phyloP scores from a whole-genome alignment of 2,329 filamentous ascomycete genomes.

The Ophiostoma piceae region DNA sequence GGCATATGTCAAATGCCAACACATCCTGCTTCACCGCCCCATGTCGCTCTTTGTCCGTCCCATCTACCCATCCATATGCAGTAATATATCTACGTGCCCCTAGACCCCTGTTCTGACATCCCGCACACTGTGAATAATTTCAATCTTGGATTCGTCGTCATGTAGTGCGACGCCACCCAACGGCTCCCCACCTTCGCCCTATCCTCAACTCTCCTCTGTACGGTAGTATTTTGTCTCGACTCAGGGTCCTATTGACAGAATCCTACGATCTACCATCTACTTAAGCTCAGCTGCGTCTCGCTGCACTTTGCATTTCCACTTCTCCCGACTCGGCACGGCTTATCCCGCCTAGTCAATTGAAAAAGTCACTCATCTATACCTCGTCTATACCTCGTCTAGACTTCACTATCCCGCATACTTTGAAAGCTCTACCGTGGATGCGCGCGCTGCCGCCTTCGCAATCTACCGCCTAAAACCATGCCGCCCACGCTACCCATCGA shows the following conservation, averaged over 20 bases:
- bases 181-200: not conserved
- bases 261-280: not conserved
- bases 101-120: not conserved
- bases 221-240: not conserved
- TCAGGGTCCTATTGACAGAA: not conserved
- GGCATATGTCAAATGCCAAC: not conserved
- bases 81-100: not conserved
- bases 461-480: slow-evolving; percentile 21
- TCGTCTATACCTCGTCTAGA: not conserved
- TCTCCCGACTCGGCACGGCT: not conserved
- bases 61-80: not conserved
- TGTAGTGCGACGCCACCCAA: not conserved
- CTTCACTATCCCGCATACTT: not conserved
- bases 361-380: not conserved
- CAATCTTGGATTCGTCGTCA: not conserved
- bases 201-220: not conserved
- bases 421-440: not conserved
- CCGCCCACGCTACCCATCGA: slow-evolving; percentile 53
- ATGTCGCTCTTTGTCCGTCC: not conserved
- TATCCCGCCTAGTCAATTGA: not conserved
- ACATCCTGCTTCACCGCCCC: not conserved
- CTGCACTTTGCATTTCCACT: not conserved
- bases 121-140: not conserved
- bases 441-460: not conserved
- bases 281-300: not conserved